phyloP scores from a whole-genome alignment of 768 basidiomycete species.

The Collybia mongolica region DNA sequence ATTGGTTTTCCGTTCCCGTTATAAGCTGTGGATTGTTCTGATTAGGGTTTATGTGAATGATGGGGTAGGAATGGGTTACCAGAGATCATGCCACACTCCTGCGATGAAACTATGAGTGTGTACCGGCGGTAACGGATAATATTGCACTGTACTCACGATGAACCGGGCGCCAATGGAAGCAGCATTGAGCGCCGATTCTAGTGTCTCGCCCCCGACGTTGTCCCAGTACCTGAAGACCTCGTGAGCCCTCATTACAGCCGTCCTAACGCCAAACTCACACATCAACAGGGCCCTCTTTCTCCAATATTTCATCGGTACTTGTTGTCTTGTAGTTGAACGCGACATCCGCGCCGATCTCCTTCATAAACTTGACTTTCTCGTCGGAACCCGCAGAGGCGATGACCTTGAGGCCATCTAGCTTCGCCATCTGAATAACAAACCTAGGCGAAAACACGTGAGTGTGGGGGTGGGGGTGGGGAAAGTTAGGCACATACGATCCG shows the following conservation, averaged over 20 bases:
- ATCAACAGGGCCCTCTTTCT: constrained; percentile 51
- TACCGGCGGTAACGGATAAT: background rate
- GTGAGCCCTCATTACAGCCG: no score
- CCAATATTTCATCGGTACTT: constrained; percentile 47
- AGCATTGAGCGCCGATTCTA: constrained; percentile 53
- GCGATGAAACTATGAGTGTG: background rate
- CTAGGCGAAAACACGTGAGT: constrained; percentile 16
- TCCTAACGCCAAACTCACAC: constrained; percentile 30
- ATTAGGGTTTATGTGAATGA: background rate
- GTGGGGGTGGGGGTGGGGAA: no score
- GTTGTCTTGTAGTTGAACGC: constrained; percentile 75
- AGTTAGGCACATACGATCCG: constrained; percentile 29
- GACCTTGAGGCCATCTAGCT: constrained; percentile 56
- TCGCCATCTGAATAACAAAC: constrained; percentile 51
- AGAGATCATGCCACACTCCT: constrained; percentile 41
- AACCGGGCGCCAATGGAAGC: constrained; percentile 48
- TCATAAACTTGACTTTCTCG: constrained; percentile 67
- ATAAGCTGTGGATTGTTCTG: constrained; percentile 18
- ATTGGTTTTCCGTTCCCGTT: constrained; percentile 25
- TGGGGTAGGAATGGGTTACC: constrained; percentile 1
- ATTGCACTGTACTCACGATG: constrained; percentile 34
- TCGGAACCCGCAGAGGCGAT: constrained; percentile 72
- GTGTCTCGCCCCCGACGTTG: constrained; percentile 56
- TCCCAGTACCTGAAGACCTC: constrained; percentile 44
- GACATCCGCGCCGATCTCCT: constrained; percentile 63